phyloP scores from a whole-genome alignment of 2,329 filamentous ascomycete genomes.

The Colletotrichum tofieldiae region DNA sequence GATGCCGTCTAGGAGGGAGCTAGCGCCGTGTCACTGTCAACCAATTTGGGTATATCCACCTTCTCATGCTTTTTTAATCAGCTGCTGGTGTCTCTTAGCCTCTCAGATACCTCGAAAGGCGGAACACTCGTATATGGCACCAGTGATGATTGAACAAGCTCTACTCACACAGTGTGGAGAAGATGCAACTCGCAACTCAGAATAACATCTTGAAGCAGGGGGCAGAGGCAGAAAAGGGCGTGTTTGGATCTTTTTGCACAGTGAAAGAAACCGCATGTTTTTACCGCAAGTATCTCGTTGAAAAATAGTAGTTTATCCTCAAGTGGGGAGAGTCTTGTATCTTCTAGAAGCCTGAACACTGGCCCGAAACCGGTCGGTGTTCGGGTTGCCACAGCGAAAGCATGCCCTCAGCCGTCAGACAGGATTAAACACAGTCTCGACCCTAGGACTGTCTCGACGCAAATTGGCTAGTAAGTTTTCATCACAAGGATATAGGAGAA shows the following conservation, averaged over 20 bases:
- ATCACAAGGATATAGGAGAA: background rate
- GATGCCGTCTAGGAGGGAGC: background rate
- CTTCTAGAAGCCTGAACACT: conserved; percentile 20
- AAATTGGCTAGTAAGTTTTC: too few relatives aligned
- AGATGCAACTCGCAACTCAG: background rate
- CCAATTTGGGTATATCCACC: conserved; percentile 15
- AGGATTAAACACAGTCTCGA: background rate
- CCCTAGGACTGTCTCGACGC: background rate
- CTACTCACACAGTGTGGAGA: background rate
- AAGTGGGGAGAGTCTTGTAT: too few relatives aligned
- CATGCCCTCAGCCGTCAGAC: conserved; percentile 28
- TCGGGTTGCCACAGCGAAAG: conserved; percentile 1
- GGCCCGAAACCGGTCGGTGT: background rate
- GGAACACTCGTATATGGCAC: background rate
- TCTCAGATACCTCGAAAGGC: background rate
- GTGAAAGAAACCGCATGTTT: too few relatives aligned
- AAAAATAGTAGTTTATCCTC: background rate
- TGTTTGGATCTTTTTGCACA: background rate
- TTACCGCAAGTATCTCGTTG: too few relatives aligned
- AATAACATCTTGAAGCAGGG: background rate
- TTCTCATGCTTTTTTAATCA: background rate
- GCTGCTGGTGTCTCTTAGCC: background rate
- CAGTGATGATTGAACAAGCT: background rate
- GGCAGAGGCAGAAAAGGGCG: background rate
- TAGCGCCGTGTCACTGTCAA: conserved; percentile 23